Evolutionary conservation across 495 filamentous ascomycete species (phyloP).

Genomic region (Cenococcum geophilum): DNA sequence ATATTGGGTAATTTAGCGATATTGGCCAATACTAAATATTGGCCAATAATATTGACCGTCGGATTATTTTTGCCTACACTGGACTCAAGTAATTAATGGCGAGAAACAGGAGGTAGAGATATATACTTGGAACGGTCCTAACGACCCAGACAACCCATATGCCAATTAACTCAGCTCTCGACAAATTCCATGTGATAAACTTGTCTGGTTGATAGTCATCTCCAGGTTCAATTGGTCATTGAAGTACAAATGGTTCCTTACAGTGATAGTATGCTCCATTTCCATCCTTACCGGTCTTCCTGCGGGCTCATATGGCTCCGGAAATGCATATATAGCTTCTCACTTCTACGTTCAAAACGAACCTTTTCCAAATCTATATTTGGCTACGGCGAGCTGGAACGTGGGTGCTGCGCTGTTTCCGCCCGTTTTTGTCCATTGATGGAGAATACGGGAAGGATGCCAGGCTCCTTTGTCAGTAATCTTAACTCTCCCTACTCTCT

Average conservation of each 20-base stretch:
- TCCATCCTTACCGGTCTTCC: constrained; percentile 44
- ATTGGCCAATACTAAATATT: no score
- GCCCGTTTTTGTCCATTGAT: constrained; percentile 17
- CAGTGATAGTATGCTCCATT: constrained; percentile 42
- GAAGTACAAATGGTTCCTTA: constrained; percentile 40
- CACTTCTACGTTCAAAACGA: constrained; percentile 42
- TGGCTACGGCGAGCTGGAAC: constrained; percentile 23
- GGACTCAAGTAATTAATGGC: neutral
- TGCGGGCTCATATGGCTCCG: constrained; percentile 42
- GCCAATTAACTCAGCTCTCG: neutral
- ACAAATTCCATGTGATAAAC: neutral
- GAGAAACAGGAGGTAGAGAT: constrained; percentile 36
- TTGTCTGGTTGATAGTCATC: neutral
- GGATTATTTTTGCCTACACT: no score
- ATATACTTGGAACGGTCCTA: constrained; percentile 37
- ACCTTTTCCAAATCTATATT: constrained; percentile 43
- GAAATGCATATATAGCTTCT: constrained; percentile 40
- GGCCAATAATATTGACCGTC: no score
- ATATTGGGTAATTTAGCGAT: no score
- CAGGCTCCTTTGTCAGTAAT: constrained; percentile 17
- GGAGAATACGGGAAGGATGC: constrained; percentile 21
- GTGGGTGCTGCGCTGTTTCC: constrained; percentile 21
- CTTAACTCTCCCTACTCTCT: neutral
- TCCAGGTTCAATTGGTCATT: constrained; percentile 19
- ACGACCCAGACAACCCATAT: constrained; percentile 35